A percentile compares a stretch with the other conserved stretches of the same genome.
phyloP scores from a whole-genome alignment of 1,284 basidiomycete genomes.

The Rhodotorula sp. region DNA sequence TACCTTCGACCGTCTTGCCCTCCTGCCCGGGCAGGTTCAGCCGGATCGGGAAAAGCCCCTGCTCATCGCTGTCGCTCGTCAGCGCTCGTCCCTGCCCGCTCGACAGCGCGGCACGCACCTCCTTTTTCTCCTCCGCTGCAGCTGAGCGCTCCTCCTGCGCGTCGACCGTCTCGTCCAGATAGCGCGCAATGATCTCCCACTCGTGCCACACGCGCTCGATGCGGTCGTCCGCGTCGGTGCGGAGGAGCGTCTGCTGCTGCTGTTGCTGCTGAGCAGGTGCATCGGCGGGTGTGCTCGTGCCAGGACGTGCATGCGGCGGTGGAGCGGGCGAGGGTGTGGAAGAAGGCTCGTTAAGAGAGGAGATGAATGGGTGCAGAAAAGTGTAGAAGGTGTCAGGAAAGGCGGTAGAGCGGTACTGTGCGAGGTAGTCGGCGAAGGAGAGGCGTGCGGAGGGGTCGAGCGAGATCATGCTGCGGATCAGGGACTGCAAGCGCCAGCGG shows the following conservation, averaged over 20 bases:
- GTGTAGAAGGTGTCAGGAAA: slow-evolving; percentile 93
- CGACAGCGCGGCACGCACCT: not conserved
- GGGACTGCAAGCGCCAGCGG: slow-evolving; percentile 58
- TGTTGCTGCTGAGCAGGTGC: slow-evolving; percentile 4
- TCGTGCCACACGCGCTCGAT: slow-evolving; percentile 78
- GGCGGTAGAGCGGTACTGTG: slow-evolving; percentile 71
- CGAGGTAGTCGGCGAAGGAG: slow-evolving; percentile 79
- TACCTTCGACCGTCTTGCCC: not conserved
- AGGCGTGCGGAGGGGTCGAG: slow-evolving; percentile 76
- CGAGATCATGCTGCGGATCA: slow-evolving; percentile 87
- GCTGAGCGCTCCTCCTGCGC: not conserved
- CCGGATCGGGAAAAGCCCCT: slow-evolving; percentile 64
- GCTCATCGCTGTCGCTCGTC: not conserved
- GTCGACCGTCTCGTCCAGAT: slow-evolving; percentile 59
- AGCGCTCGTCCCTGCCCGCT: not conserved
- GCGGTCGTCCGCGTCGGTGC: slow-evolving; percentile 74
- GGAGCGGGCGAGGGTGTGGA: not conserved
- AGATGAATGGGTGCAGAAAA: slow-evolving; percentile 86
- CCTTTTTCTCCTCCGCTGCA: not conserved
- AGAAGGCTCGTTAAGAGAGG: slow-evolving; percentile 60
- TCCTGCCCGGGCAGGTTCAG: slow-evolving; percentile 61
- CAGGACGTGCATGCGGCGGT: not conserved
- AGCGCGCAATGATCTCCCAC: slow-evolving; percentile 73
- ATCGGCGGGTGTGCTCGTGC: not conserved
- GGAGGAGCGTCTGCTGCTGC: slow-evolving; percentile 56